Base-by-base conservation (phyloP, 2,329 filamentous ascomycete species). In the Nothophoma quercina region DNA sequence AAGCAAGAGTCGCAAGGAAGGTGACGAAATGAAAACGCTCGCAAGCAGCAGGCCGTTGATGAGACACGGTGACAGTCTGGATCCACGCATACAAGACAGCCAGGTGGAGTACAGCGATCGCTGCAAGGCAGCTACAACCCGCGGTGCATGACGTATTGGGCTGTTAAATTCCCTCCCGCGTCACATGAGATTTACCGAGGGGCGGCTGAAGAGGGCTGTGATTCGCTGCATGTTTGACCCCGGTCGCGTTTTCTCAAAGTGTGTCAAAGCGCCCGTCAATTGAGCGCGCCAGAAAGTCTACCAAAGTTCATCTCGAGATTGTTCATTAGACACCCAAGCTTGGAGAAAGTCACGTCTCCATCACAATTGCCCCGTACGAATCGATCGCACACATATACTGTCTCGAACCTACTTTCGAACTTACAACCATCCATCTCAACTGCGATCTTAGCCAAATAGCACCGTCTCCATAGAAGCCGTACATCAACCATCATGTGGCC, bases 111-210 rank as follows among this genome's bases (percentile, higher is more conserved):
- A 46, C 42, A 61, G 58, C 38, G 65, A 73, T 71, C 62, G 60
- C 54, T 60, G 62, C 69, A 68, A 71, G 66, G 68, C 65, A 72
- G 63, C 59, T 60, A 59, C 64, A 63, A 51, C 50, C 50, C 59
- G 58, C 53, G 39, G 58, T 71, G 64, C 67, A 72, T 74, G 71
- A 74, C 71, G 71, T 74, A 68, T 58, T 10, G 44, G 35, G 43
- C 47, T 51, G 62, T 35, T 57, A 54, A 34, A 54, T 41, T 58
- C 56, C 35, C 52, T 56, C 44, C 58, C 60, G 58, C 51, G 58
- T 64, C 62, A 66, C 60, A 58, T 67, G 65, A 57, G 60, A 44
- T 36, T 28, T 13, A 4, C 21, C 28, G 49, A 32, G 45, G 34
- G 50, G 62, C 62, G 63, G 67, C 58, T 53, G 55, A 19, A 56